Evolutionary conservation across 192 early-diverging fungal genomes (phyloP).

Genomic region (Entomortierella lignicola): DNA sequence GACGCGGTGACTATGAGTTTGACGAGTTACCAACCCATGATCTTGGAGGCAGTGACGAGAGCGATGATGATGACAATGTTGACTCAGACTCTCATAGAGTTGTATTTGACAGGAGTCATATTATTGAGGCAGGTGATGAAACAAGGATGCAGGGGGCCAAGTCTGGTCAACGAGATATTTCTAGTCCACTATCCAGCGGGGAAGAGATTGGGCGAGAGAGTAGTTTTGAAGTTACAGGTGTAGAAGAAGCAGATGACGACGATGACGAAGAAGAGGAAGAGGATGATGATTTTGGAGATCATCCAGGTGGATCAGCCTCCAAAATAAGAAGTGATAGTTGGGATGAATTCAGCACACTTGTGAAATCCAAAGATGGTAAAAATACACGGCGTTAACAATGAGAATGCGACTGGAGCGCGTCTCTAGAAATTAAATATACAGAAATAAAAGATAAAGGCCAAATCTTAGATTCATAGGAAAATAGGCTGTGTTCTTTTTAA

Average conservation of each 20-base stretch:
- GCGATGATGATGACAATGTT: conserved; percentile 24
- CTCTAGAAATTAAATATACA: too few relatives aligned
- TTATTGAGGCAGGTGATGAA: neutral
- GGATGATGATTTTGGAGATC: conserved; percentile 28
- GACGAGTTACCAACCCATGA: conserved; percentile 48
- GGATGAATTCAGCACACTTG: conserved; percentile 46
- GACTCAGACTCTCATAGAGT: conserved; percentile 20
- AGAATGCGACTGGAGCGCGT: neutral
- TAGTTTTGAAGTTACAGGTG: conserved; percentile 43
- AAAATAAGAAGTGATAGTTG: conserved; percentile 37
- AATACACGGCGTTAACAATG: neutral
- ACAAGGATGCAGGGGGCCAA: conserved; percentile 11
- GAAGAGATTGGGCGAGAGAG: conserved; percentile 53
- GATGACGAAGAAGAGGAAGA: conserved; percentile 30
- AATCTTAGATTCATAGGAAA: too few relatives aligned
- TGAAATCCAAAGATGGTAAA: conserved; percentile 31
- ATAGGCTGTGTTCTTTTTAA: too few relatives aligned
- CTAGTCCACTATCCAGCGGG: conserved; percentile 42
- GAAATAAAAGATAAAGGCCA: too few relatives aligned
- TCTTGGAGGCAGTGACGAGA: conserved; percentile 35
- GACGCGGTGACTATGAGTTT: conserved; percentile 51
- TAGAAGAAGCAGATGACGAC: conserved; percentile 19
- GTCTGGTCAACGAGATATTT: neutral
- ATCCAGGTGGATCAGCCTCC: conserved; percentile 28
- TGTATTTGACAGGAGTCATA: conserved; percentile 41